phyloP scores from a whole-genome alignment of 2,329 filamentous ascomycete species.

The Tolypocladium tundrense region DNA sequence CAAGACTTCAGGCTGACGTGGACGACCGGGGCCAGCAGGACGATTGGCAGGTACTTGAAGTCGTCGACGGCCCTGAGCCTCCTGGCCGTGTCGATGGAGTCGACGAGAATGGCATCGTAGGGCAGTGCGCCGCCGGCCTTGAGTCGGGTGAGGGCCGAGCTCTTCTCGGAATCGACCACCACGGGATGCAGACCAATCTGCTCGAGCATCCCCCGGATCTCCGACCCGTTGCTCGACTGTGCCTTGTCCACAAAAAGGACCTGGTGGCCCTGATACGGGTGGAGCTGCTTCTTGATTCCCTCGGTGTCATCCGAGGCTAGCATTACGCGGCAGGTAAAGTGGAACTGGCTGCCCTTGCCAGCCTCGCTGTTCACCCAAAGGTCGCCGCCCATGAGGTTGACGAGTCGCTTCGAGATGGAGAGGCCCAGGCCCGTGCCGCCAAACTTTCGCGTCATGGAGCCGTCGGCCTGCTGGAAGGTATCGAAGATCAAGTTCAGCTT shows the following conservation, averaged over 20 bases:
- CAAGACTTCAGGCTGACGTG: constrained; percentile 90
- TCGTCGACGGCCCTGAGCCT: constrained; percentile 78
- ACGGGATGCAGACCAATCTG: constrained; percentile 71
- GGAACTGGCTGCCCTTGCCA: constrained; percentile 86
- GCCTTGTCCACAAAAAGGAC: constrained; percentile 94
- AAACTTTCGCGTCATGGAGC: constrained; percentile 91
- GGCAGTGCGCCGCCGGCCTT: constrained; percentile 49
- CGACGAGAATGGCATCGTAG: constrained; percentile 93
- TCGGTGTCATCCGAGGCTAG: constrained; percentile 70
- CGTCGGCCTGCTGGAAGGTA: constrained; percentile 97
- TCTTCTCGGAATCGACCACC: constrained; percentile 72
- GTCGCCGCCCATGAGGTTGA: constrained; percentile 92
- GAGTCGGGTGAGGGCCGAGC: constrained; percentile 43
- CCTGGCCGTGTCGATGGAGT: constrained; percentile 85
- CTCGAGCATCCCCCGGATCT: constrained; percentile 69
- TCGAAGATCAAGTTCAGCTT: constrained; percentile 97
- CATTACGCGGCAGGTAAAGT: constrained; percentile 88
- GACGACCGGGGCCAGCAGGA: constrained; percentile 79
- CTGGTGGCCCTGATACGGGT: constrained; percentile 85
- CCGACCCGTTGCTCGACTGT: constrained; percentile 63
- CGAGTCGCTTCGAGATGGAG: constrained; percentile 89
- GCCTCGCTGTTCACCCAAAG: constrained; percentile 94
- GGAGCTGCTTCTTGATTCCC: constrained; percentile 71
- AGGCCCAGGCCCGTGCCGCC: constrained; percentile 88
- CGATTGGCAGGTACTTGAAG: constrained; percentile 96